Evolutionary conservation across 2,329 filamentous ascomycete species (phyloP).

Genomic region (Sclerotinia sclerotiorum): DNA sequence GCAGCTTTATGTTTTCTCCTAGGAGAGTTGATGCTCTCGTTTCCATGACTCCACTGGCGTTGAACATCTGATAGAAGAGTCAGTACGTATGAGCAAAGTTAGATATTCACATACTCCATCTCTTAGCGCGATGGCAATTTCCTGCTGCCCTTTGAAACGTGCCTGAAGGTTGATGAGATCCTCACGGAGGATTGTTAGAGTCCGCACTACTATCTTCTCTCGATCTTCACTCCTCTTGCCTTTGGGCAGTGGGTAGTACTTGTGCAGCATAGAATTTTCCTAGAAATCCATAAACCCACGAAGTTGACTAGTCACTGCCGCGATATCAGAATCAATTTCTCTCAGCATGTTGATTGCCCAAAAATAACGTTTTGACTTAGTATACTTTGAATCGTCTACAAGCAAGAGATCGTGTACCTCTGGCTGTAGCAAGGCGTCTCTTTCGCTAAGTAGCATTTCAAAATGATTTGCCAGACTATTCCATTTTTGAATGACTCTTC

Average conservation of each 20-base stretch:
- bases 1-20: not conserved
- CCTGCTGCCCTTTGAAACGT: not conserved
- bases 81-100: not conserved
- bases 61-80: not conserved
- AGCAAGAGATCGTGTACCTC: not conserved
- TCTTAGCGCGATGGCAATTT: not conserved
- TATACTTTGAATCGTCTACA: not conserved
- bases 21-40: not conserved
- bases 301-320: not conserved
- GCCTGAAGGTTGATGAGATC: not conserved
- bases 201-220: not conserved
- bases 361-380: not conserved
- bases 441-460: not conserved
- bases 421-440: not conserved
- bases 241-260: not conserved
- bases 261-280: fast-evolving
- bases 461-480: not conserved
- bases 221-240: not conserved
- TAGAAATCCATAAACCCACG: not conserved
- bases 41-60: not conserved
- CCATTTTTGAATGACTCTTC: not conserved
- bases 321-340: not conserved
- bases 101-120: not conserved
- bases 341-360: not conserved
- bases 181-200: not conserved